Percentiles rank a stretch among this genome's conserved stretches.
Evolutionary conservation across 805 yeast species (phyloP).

Genomic region (Myxozyma lipomycoides): DNA sequence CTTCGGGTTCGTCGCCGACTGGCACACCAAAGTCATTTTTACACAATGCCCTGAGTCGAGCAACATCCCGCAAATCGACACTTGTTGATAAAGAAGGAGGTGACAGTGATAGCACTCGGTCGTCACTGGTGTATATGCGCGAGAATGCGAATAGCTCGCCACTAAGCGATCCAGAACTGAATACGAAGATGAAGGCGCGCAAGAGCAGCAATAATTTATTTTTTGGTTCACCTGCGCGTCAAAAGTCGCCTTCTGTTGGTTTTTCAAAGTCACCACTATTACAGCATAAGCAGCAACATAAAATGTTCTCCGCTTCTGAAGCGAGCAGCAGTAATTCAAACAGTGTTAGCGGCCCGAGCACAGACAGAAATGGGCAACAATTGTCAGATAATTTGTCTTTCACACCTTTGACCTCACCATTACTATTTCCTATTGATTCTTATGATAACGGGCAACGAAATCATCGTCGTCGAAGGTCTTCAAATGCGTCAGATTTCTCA

Average conservation of each 20-base stretch:
- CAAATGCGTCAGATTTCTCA: slow-evolving; percentile 32
- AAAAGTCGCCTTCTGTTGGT: slow-evolving; percentile 22
- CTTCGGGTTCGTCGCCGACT: slow-evolving; percentile 23
- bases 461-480: slow-evolving; percentile 33
- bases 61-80: slow-evolving; percentile 12
- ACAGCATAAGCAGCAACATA: slow-evolving; percentile 9
- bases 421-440: slow-evolving; percentile 48
- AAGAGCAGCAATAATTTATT: slow-evolving; percentile 18
- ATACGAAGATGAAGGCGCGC: slow-evolving; percentile 4
- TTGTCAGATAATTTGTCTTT: slow-evolving; percentile 1
- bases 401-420: slow-evolving; percentile 60
- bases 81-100: slow-evolving; percentile 22
- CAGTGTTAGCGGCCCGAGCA: neutral
- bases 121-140: slow-evolving; percentile 20
- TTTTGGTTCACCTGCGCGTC: slow-evolving; percentile 27
- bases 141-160: slow-evolving; percentile 26
- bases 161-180: slow-evolving; percentile 21
- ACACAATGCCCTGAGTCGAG: slow-evolving; percentile 6
- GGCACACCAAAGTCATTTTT: slow-evolving; percentile 5
- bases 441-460: slow-evolving; percentile 16
- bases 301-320: neutral
- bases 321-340: neutral
- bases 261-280: slow-evolving; percentile 19
- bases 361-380: slow-evolving; percentile 1
- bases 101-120: slow-evolving; percentile 28